Base-by-base conservation (phyloP, 225 moss, liverwort and hornwort genomes). In the Antitrichia curtipendula region DNA sequence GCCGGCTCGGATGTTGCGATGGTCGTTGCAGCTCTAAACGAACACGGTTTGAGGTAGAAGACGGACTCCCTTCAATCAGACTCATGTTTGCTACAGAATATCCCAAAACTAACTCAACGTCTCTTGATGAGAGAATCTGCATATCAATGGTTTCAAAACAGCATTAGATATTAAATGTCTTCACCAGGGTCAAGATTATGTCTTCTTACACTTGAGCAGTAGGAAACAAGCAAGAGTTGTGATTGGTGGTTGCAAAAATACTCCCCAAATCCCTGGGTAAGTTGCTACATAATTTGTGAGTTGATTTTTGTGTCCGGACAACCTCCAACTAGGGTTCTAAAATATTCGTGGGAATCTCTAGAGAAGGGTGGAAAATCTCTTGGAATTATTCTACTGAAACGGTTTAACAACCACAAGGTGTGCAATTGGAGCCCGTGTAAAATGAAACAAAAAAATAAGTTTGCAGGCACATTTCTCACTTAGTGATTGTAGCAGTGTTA, bases 91-190 rank as follows among this genome's bases (percentile, higher is more conserved):
- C 93, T 52, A 99, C 97, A n/a, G 89, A 90, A 81, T 92, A 95
- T 62, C 97, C 97, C 75, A 96, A 84, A 25, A 94, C 91, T n/a
- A 99, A 85, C 91, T 99, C 92, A 49, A 99, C 99, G 59, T 87
- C 86, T 82, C 99, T 93, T n/a, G 96, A 94, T 22, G 93, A 89
- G 40, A 99, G 95, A 45, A 96, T 94, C 97, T 96, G 93, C 85
- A 82, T 24, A 38, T 29, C 32, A 23, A 49, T 69, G 79, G 60
- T 57, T 88, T 74, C 58, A 69, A 52, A 43, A 81, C 17, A 84
- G 34, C 62, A 73, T 25, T n/a, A 80, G 45, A 47, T 68, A 65
- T 32, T 12, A 65, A 53, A 41, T 41, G 38, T 25, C 32, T 80
- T 69, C 70, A n/a, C n/a, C 29, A n/a, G 12, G 21, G 49, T 80